Base-by-base conservation (phyloP, 129 eudicot genomes). In the Calendula officinalis region DNA sequence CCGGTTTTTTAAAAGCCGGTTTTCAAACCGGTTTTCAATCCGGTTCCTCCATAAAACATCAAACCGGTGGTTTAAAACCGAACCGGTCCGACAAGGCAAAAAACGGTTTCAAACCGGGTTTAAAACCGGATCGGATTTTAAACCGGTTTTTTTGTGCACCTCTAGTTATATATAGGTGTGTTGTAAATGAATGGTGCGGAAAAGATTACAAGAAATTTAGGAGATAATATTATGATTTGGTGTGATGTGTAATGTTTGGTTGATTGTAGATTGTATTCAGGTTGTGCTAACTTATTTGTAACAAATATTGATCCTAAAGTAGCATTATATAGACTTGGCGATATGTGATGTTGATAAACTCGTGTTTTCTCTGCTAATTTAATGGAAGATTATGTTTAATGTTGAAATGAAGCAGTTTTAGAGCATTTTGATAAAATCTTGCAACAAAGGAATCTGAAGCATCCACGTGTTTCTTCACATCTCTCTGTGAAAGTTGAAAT, bases 151-250 rank as follows among this genome's bases (percentile, higher is more conserved):
- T n/a, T n/a, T n/a, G n/a, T n/a, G n/a, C n/a, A n/a, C n/a, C n/a
- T n/a, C n/a, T n/a, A n/a, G 30, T 71, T 36, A 51, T 80, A 82
- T 83, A 74, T 60, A 81, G 81, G 82, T 77, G 74, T 77, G 85
- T 71, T 87, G 83, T 78, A 71, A 52, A 79, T 76, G 82, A 76
- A 56, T 59, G 61, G 42, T 34, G 62, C 54, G 51, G 62, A 50
- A 67, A 60, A 44, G 47, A 27, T 43, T n/a, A 48, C 60, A 55
- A 34, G 52, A 51, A 16, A n/a, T 22, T 22, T 22, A 22, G n/a
- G 57, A 72, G 65, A 61, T n/a, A n/a, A n/a, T n/a, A n/a, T 71
- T 16, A 27, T 45, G 44, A 47, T 47, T 8, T 2, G n/a, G 5
- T 50, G 27, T 15, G 32, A 43, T 33, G 4, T 48, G 45, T 64